Evolutionary conservation across 2,329 filamentous ascomycete genomes (phyloP), one percentile per base, ranked within the genome.

Genomic region (Lojkania enalia): DNA sequence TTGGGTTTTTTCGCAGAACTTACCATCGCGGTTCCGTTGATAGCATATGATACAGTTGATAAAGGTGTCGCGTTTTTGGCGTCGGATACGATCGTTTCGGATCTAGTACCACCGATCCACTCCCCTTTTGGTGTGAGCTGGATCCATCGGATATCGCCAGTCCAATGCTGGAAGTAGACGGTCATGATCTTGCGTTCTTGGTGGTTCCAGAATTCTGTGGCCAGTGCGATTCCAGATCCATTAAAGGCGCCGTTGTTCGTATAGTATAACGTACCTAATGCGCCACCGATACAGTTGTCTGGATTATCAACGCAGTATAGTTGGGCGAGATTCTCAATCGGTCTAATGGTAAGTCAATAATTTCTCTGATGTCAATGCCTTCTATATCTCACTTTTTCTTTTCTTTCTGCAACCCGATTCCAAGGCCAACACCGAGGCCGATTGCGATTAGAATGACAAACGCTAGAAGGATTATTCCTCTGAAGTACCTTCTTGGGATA

Each of bases 221-320:
- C 73, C 7, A 76, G 45, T 1, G 73, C 74, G 29, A 76, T 71
- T 9, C 74, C 74, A 12, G 71, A 71, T n/a, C 74, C 74, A 44
- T 76, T 76, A 59, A 74, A 75, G 4, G 72, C 72, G 15, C 74
- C 74, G 20, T 64, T 58, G 7, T 52, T 67, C 5, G 71, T 71
- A 33, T 71, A 62, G 44, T 72, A 74, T 0, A 61, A 45, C 1
- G 67, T 57, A 35, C 69, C 60, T 4, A 75, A 62, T 2, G 68
- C 57, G 12, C 72, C 72, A 13, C 72, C 72, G 18, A 75, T 69
- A 20, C 61, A 67, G 18, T 57, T 49, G 13, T 66, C 48, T 0
- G 65, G 63, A 2, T 67, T 51, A 0, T 49, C 42, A 19, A 45
- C 51, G 46, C 63, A 67, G 31, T 59, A 61, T 0, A 62, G 58